Evolutionary conservation across 805 yeast genomes (phyloP).

Genomic region (Yarrowia sp.): DNA sequence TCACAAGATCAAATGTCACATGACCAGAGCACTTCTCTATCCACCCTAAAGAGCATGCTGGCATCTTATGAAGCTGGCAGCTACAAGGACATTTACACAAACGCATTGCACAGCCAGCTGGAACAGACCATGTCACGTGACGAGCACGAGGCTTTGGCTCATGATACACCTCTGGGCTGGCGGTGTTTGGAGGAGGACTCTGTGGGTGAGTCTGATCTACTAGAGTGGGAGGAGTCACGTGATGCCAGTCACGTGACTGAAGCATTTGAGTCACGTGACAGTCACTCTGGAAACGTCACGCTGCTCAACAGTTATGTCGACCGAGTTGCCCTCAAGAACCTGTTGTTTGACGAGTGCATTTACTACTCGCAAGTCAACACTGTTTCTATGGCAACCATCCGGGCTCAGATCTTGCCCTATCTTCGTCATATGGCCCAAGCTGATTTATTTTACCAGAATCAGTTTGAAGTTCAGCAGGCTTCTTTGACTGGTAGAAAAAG

Average conservation of each 20-base stretch:
- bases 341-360: neutral
- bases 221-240: neutral
- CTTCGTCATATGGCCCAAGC: slow-evolving; percentile 36
- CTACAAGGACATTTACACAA: neutral
- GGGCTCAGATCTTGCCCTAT: slow-evolving; percentile 36
- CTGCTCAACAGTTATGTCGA: neutral
- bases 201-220: neutral
- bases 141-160: slow-evolving; percentile 3
- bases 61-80: neutral
- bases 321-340: slow-evolving; percentile 24
- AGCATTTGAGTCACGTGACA: neutral
- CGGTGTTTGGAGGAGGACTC: slow-evolving; percentile 35
- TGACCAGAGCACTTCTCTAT: neutral
- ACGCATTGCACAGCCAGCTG: neutral
- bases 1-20: too few species aligned
- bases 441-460: slow-evolving; percentile 30
- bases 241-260: neutral
- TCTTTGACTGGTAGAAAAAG: slow-evolving; percentile 28
- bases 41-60: neutral
- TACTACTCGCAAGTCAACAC: slow-evolving; percentile 13
- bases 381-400: neutral
- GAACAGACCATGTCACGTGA: neutral
- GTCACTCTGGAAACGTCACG: too few species aligned
- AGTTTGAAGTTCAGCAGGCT: slow-evolving; percentile 14
- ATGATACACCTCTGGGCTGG: slow-evolving; percentile 11